Percentiles rank a stretch among this genome's conserved stretches.
Evolutionary conservation across 805 yeast genomes (phyloP).

Genomic region (Wickerhamiella allomyrinae): DNA sequence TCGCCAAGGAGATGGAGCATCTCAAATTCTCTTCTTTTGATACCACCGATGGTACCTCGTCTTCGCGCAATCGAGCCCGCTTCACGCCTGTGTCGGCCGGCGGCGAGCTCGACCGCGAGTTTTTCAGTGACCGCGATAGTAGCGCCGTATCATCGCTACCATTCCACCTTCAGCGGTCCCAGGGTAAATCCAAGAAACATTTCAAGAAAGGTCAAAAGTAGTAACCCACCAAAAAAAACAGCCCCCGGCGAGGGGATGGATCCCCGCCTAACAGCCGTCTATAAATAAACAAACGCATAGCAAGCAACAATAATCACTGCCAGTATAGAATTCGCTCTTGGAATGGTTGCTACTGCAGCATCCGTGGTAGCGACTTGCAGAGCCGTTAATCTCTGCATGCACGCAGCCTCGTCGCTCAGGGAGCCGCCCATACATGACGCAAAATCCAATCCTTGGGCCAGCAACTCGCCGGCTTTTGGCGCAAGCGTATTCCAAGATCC

Average conservation of each 20-base stretch:
- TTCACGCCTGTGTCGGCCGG: slow-evolving; percentile 41
- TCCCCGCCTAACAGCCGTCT: background rate
- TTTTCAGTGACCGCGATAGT: slow-evolving; percentile 54
- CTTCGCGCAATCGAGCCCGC: slow-evolving; percentile 32
- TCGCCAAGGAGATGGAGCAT: slow-evolving; percentile 53
- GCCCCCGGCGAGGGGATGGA: too few species aligned
- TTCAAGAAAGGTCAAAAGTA: slow-evolving; percentile 51
- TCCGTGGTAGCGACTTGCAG: too few species aligned
- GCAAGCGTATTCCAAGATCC: too few species aligned
- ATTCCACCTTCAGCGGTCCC: slow-evolving; percentile 38
- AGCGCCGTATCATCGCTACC: slow-evolving; percentile 55
- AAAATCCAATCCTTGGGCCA: too few species aligned
- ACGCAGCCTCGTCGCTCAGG: too few species aligned
- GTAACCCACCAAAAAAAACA: background rate
- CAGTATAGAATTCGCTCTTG: background rate
- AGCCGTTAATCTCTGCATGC: too few species aligned
- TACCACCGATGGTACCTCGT: slow-evolving; percentile 27
- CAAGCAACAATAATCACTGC: background rate
- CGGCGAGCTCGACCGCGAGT: slow-evolving; percentile 72
- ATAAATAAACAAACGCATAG: background rate
- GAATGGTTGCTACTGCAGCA: background rate
- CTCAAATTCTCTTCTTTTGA: slow-evolving; percentile 62
- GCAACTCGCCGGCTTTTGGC: too few species aligned
- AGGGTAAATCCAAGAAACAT: slow-evolving; percentile 38
- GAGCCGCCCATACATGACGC: too few species aligned